Conservation (phyloP, 441 rosid species). For the Euphorbia corollata region DNA sequence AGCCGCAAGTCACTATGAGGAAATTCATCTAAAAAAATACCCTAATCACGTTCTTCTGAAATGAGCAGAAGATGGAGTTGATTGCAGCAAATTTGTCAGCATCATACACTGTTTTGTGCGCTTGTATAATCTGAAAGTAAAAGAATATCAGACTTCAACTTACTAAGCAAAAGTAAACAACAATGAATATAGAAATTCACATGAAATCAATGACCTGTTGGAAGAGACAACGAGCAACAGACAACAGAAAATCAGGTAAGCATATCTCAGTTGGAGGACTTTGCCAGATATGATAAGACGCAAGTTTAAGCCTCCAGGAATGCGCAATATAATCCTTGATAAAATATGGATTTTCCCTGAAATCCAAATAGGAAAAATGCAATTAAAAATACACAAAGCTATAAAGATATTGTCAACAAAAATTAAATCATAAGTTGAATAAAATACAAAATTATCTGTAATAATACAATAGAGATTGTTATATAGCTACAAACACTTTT, state of each 20-base stretch:
- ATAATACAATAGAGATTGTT: background rate
- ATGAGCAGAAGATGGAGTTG: conserved; percentile 42
- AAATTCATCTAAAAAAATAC: conserved; percentile 32
- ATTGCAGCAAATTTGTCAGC: conserved; percentile 50
- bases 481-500: background rate
- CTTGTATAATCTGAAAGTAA: conserved; percentile 54
- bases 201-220: conserved; percentile 50
- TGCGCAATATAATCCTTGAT: conserved; percentile 53
- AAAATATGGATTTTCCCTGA: conserved; percentile 42
- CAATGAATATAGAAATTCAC: conserved; percentile 9
- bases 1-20: background rate
- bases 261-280: conserved; percentile 32
- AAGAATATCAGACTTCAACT: conserved; percentile 18
- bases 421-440: background rate
- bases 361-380: background rate
- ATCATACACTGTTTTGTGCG: conserved; percentile 60
- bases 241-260: conserved; percentile 39
- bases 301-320: conserved; percentile 45
- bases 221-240: conserved; percentile 55
- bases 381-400: background rate
- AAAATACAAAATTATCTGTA: background rate
- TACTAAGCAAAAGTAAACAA: conserved; percentile 9
- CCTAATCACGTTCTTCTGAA: conserved; percentile 31
- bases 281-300: conserved; percentile 57
- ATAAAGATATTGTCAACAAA: background rate